Conservation (phyloP, 345 rosid species). For the Limnanthes douglasii region DNA sequence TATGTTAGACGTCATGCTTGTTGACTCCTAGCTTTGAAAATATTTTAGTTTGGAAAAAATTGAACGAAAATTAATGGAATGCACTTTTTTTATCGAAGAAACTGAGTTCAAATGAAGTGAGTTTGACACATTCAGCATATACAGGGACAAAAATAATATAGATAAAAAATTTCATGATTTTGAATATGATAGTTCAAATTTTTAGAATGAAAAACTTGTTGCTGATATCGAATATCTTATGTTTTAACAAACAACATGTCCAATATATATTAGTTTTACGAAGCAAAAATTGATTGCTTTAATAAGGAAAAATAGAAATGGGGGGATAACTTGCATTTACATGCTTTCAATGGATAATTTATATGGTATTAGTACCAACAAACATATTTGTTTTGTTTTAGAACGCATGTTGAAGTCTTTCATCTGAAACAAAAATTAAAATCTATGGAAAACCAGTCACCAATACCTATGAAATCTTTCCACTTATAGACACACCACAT, state of each 20-base stretch:
- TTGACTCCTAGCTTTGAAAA: constrained; percentile 51
- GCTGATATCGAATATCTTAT: constrained; percentile 24
- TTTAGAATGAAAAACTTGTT: constrained; percentile 19
- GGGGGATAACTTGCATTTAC: constrained; percentile 76
- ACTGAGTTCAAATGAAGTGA: constrained; percentile 23
- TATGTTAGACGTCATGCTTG: constrained; percentile 47
- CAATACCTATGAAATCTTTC: constrained; percentile 67
- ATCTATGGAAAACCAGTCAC: constrained; percentile 66
- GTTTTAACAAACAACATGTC: constrained; percentile 40
- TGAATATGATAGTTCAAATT: constrained; percentile 26
- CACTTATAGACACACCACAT: constrained; percentile 33
- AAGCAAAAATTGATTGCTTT: constrained; percentile 58
- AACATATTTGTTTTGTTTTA: not conserved
- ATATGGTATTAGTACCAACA: not conserved
- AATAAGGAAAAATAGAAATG: constrained; percentile 49
- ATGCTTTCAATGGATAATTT: no score
- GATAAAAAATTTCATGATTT: constrained; percentile 31
- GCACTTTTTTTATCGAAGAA: constrained; percentile 38
- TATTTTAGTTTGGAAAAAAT: constrained; percentile 68
- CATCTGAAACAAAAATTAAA: constrained; percentile 92
- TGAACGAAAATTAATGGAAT: constrained; percentile 49
- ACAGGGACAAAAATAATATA: constrained; percentile 29
- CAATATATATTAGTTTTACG: constrained; percentile 54
- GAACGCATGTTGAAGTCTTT: constrained; percentile 77
- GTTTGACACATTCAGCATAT: constrained; percentile 12